These are phyloP conservation scores for Seiridium unicorne DNA, from an alignment of 2,329 filamentous ascomycete species.

Conservation along the genomic window DNA sequence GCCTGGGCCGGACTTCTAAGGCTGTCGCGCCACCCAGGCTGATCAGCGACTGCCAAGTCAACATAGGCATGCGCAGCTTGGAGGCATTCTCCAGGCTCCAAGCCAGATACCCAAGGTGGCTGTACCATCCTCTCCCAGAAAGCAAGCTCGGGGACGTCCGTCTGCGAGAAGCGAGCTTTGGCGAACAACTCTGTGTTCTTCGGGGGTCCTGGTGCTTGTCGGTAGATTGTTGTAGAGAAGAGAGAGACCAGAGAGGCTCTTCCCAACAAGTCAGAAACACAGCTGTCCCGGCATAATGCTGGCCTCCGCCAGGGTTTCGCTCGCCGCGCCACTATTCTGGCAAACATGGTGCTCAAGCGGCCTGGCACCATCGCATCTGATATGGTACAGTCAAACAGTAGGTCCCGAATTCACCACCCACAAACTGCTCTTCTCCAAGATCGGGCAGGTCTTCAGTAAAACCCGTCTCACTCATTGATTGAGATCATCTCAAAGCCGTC, in stretches of 20 bases:
- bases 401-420: no score
- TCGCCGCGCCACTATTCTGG: neutral
- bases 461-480: no score
- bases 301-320: neutral
- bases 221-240: neutral
- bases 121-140: slow-evolving; percentile 21
- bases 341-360: neutral
- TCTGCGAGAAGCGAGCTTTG: slow-evolving; percentile 18
- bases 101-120: neutral
- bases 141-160: slow-evolving; percentile 24
- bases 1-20: slow-evolving; percentile 19
- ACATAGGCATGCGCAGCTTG: slow-evolving; percentile 1
- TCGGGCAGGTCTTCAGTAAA: no score
- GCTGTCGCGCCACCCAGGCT: neutral
- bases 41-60: neutral
- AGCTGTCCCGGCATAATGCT: neutral
- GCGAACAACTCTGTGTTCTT: slow-evolving; percentile 2
- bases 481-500: no score
- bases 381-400: no score
- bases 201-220: neutral
- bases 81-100: neutral
- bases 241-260: neutral
- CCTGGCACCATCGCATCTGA: no score
- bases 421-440: no score
- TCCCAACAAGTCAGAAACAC: no score